Evolutionary conservation across 163 green algal species (phyloP).

Genomic region (Scenedesmus sp.): DNA sequence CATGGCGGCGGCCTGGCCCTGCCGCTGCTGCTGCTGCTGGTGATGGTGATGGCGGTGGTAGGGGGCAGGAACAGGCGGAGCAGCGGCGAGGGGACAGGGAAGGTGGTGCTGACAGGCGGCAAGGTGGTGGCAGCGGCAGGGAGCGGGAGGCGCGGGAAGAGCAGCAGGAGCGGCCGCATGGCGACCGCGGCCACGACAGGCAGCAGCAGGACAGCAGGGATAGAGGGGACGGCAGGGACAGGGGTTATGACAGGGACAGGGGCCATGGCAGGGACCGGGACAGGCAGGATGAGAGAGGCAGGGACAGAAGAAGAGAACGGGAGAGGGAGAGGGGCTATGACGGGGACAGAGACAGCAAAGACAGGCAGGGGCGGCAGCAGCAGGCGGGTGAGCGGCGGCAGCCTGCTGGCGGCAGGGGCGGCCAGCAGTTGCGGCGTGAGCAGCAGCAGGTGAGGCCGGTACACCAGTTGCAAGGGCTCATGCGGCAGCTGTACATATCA

Average conservation of each 20-base stretch:
- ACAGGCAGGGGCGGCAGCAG: constrained; percentile 3
- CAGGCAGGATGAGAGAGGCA: neutral
- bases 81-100: neutral
- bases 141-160: neutral
- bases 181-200: neutral
- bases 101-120: neutral
- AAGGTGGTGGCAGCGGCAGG: neutral
- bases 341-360: neutral
- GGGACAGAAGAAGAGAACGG: neutral
- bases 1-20: constrained; percentile 29
- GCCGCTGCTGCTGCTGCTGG: constrained; percentile 1
- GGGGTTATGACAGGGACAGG: neutral
- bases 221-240: neutral
- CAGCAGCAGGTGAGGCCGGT: neutral
- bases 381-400: constrained; percentile 4
- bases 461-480: neutral
- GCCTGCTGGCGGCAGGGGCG: neutral
- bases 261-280: neutral
- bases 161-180: neutral
- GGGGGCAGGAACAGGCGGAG: neutral
- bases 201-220: neutral
- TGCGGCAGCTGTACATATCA: neutral
- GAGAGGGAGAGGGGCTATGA: neutral
- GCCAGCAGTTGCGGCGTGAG: neutral
- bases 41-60: neutral